Base-by-base conservation (phyloP, 1,284 basidiomycete genomes). In the Rhodotorula sp. region DNA sequence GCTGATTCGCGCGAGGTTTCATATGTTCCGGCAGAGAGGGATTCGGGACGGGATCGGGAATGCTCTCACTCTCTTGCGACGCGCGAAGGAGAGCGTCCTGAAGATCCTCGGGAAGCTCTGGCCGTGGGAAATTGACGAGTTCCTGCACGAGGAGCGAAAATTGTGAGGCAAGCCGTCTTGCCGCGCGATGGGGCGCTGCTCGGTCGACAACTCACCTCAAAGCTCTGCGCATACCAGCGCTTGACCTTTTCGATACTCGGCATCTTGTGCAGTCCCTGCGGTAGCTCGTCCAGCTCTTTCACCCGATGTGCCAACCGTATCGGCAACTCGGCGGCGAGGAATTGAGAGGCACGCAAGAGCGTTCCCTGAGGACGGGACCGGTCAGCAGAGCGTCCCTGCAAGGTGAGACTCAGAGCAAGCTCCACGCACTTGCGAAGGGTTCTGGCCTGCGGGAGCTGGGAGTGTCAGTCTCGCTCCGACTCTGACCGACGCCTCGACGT, bases 171-270 rank as follows among this genome's bases (percentile, higher is more conserved):
- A 28, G 28, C 28, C 14, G 7, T 16, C 26, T 55, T 28, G 54
- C 14, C 12, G 54, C 10, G 38, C 38, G 38, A 12, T 12, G 2
- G 1, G 38, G 38, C 38, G 38, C 38, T 12, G 38, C 38, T 28
- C 8, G n/a, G 26, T 21, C 45, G 60, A 6, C n/a, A 23, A 50
- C 87, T 72, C 66, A 94, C 94, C 85, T 98, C 92, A 79, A 99
- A 99, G 23, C 92, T 95, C 84, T 99, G 93, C 0, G 95, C 95
- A 80, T 99, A 99, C 95, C 95, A 99, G 79, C 97, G 90, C 84
- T 95, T 95, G 75, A 99, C 95, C 79, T 92, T 93, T 75, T 90
- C 88, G 76, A 99, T 98, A 60, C 90, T 92, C 0, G 91, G 89
- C 95, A 97, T 97, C 69, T 89, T 87, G 78, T 89, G 90, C 71